Base-by-base conservation (phyloP, 148 eudicot species). In the Dianthus caryophyllus region DNA sequence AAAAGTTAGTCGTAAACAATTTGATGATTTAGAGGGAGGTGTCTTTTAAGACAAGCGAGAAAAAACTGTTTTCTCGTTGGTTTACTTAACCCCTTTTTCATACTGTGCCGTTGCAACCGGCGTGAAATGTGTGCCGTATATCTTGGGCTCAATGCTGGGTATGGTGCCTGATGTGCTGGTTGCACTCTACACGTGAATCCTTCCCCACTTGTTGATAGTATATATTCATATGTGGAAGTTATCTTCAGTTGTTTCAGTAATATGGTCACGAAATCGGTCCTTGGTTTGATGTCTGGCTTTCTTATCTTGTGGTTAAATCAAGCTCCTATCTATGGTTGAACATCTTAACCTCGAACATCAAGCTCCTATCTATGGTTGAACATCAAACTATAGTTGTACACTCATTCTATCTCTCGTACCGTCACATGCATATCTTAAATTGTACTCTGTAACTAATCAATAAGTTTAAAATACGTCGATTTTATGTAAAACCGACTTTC, bases 81-180 rank as follows among this genome's bases (percentile, higher is more conserved):
- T 55, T 47, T 71, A 27, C 47, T 66, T 29, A 65, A 56, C 51
- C 29, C 25, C 48, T 69, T 54, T 65, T 63, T 11, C n/a, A 66
- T 53, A 36, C 29, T 85, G 89, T 71, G 94, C 98, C 25, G 85
- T 84, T 46, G 98, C 98, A 70, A 92, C 96, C 21, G 74, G 82
- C 76, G 96, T 92, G 59, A 87, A 83, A 69, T 92, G 76, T 68
- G 81, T 71, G 43, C 98, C 98, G 30, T 92, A 89, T 69, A 71
- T 92, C 52, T 47, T 85, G 73, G 98, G 91, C 13, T 82, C 98
- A 5, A 71, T 87, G 53, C 73, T 87, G 58, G 98, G 98, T 22
- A 87, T 89, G 83, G 81, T 85, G 66, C 98, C 98, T 68, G 98
- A 92, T 72, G 80, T 89, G 41, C 75, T 92, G 50, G 86, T 87